Conservation (phyloP, 257 asterid genomes). For the Ligustrum vulgare region DNA sequence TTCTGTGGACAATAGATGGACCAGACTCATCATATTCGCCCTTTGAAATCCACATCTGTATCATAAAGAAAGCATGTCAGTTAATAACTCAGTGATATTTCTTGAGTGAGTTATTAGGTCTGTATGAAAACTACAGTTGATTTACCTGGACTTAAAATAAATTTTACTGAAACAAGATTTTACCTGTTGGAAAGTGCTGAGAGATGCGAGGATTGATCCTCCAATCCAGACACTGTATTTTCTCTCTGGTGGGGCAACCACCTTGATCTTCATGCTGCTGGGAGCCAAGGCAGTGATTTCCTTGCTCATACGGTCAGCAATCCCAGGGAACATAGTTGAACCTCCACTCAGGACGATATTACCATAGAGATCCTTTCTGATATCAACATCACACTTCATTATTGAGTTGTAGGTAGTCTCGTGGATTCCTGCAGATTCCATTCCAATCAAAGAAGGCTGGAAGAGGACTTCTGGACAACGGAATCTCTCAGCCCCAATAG, state of each 20-base stretch:
- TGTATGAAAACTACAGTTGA: neutral
- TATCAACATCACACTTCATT: constrained; percentile 56
- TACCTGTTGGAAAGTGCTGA: constrained; percentile 57
- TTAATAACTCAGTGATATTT: neutral
- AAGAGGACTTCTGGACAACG: constrained; percentile 53
- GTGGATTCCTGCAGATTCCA: constrained; percentile 56
- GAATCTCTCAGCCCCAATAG: constrained; percentile 53
- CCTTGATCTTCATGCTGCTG: constrained; percentile 58
- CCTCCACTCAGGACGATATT: constrained; percentile 56
- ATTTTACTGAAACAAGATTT: neutral
- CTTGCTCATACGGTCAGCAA: constrained; percentile 58
- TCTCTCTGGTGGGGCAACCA: constrained; percentile 56
- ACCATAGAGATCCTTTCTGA: constrained; percentile 55
- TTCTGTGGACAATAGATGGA: constrained; percentile 56
- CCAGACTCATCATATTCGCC: constrained; percentile 52
- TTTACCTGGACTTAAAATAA: neutral
- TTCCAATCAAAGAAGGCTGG: constrained; percentile 52
- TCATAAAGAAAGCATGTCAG: neutral
- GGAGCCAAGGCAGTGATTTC: constrained; percentile 55
- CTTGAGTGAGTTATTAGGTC: neutral
- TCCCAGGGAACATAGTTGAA: constrained; percentile 54
- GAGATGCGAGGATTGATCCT: constrained; percentile 55
- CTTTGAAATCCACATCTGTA: constrained; percentile 57
- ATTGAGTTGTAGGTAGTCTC: constrained; percentile 54
- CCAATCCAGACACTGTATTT: constrained; percentile 63